Evolutionary conservation across 768 basidiomycete genomes (phyloP), one percentile per base, ranked within the genome.

Genomic region (Tylopilus subfusipes): DNA sequence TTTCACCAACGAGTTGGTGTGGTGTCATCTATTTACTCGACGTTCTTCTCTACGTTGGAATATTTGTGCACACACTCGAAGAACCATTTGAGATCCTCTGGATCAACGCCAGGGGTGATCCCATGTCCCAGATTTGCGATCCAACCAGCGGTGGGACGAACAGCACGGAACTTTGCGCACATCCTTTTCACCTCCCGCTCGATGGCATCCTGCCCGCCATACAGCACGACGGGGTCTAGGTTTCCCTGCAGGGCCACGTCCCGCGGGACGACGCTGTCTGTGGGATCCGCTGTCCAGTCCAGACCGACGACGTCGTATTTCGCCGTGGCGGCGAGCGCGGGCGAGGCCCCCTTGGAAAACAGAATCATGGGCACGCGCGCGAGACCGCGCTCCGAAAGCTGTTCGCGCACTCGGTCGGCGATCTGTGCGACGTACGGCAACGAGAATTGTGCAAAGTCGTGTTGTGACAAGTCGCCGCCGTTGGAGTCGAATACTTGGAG

Each of bases 401-500:
- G 78, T 21, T 66, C 63, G 50, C 82, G 84, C 54, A 98, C 90
- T 53, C 82, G 76, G 2, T 72, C 72, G 16, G 88, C 82, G 63
- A 98, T 94, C 62, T 83, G 82, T 43, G 77, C 71, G 36, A 93
- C 77, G 16, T 87, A 81, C 9, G 94, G 94, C 56, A 90, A 81
- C 42, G 95, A 88, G 73, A 97, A 98, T 47, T 77, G 75, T 29
- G 72, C 69, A 72, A 96, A 98, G 68, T 98, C 90, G 65, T 90
- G 75, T 2, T 88, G 92, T 4, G 95, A 87, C 53, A 99, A 79
- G 67, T 97, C 95, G 47, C 90, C 90, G 10, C 91, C 97, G 82
- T 90, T 92, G 1, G 97, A 98, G 72, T 99, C 97, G 65, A 99
- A 99, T 13, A 99, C 81, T 82, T 99, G 97, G 6, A 98, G 78